phyloP scores from a whole-genome alignment of 768 basidiomycete genomes.

The Gymnopilus dilepis region DNA sequence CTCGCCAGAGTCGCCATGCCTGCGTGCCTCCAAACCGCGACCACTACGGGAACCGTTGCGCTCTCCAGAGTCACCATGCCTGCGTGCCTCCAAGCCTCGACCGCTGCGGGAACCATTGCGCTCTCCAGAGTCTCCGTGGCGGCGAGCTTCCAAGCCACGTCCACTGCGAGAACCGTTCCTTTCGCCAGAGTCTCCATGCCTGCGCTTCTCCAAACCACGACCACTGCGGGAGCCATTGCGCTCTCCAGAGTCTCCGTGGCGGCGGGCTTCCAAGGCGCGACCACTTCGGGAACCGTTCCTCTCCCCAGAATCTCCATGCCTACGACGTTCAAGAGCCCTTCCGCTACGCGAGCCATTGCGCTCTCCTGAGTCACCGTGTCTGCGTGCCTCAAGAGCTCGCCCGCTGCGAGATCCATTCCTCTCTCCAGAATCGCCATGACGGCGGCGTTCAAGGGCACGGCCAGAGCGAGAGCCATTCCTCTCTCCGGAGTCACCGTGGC shows the following conservation, averaged over 20 bases:
- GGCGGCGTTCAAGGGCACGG: constrained; percentile 13
- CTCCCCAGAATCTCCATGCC: constrained; percentile 16
- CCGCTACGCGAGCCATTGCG: constrained; percentile 10
- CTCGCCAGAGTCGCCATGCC: constrained; percentile 5
- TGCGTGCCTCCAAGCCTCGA: constrained; percentile 13
- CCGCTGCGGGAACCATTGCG: constrained; percentile 11
- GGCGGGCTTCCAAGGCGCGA: constrained; percentile 11
- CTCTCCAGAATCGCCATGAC: constrained; percentile 6
- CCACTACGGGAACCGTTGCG: constrained; percentile 1
- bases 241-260: constrained; percentile 12
- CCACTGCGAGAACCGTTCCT: background rate
- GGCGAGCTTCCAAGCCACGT: constrained; percentile 6
- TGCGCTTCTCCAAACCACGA: constrained; percentile 5
- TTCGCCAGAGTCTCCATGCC: constrained; percentile 14
- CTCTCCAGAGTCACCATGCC: constrained; percentile 7
- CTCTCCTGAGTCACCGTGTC: constrained; percentile 10
- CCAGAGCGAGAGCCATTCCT: constrained; percentile 5
- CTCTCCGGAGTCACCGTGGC: constrained; percentile 15
- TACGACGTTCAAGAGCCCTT: constrained; percentile 16
- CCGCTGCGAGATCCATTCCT: background rate
- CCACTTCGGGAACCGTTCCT: constrained; percentile 2
- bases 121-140: constrained; percentile 15
- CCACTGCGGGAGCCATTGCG: constrained; percentile 4
- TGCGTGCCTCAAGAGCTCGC: constrained; percentile 8
- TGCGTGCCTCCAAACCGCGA: constrained; percentile 1